Percentiles rank a stretch among this genome's conserved stretches.
Evolutionary conservation across 495 filamentous ascomycete genomes (phyloP).

Genomic region (Trichoderma reesei): DNA sequence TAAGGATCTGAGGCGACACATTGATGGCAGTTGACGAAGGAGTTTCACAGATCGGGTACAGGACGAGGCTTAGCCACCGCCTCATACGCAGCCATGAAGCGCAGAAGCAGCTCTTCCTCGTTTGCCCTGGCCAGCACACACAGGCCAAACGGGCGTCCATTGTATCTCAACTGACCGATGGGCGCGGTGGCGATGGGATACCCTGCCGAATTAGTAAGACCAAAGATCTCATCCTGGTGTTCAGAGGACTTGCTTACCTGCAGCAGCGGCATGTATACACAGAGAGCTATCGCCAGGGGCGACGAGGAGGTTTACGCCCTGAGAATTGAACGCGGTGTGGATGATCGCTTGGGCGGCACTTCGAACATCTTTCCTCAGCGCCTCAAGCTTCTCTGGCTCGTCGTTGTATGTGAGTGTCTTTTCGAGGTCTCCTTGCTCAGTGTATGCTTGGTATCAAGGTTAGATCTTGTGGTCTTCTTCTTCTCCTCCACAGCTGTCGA

Average conservation of each 20-base stretch:
- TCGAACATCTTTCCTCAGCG: background rate
- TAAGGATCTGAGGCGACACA: no score
- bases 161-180: conserved; percentile 25
- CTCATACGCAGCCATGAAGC: conserved; percentile 23
- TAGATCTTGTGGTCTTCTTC: background rate
- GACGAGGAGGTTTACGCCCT: conserved; percentile 21
- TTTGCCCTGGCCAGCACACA: conserved; percentile 19
- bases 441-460: conserved; percentile 12
- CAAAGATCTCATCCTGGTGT: background rate
- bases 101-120: conserved; percentile 20
- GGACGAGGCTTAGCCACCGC: conserved; percentile 16
- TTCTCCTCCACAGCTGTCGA: background rate
- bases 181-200: conserved; percentile 28
- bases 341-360: background rate
- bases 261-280: conserved; percentile 23
- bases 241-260: conserved; percentile 14
- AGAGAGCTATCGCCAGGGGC: conserved; percentile 24
- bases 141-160: conserved; percentile 26
- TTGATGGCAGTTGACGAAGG: background rate
- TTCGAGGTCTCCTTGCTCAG: conserved; percentile 18
- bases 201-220: conserved; percentile 13
- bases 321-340: conserved; percentile 16
- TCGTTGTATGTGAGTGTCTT: conserved; percentile 16
- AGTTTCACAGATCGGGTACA: conserved; percentile 10
- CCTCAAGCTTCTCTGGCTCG: conserved; percentile 13